Evolutionary conservation across 805 yeast genomes (phyloP), one percentile per base, ranked within the genome.

Genomic region (Saccharomycopsis fibuligera): DNA sequence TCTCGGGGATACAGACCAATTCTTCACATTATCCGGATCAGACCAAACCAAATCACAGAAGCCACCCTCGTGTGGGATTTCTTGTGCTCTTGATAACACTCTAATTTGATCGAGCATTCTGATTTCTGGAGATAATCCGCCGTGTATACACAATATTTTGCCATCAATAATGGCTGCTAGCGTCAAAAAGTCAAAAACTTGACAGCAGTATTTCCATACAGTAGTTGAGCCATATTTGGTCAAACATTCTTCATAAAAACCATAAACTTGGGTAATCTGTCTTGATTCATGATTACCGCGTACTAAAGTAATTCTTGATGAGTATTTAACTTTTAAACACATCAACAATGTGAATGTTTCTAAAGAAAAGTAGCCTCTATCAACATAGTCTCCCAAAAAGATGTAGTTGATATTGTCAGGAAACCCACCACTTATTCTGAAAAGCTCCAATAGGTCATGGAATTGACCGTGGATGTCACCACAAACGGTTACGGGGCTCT

Each of bases 391-490:
- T 35, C 99, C 99, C 58, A 91, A 67, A 58, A 91, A 91, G 41
- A 91, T 78, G 67, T 86, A 91, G 63, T 83, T 82, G 46, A 83
- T 81, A 50, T 81, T 81, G 53, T 79, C 79, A 0, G 98, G 98
- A 56, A 90, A 77, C 17, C 98, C 98, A 40, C 99, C 99, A 24
- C 89, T 78, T 10, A 90, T 83, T 57, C 95, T 73, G 66, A 93
- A 93, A 23, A 91, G 72, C 64, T 93, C 97, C 54, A 91, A 68
- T 53, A 91, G 73, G 65, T 91, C 99, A 63, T 91, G 98, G 65
- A 91, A 91, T 65, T 91, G 99, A 3, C 99, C 99, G 66, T 91
- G 99, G 59, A 91, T 93, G 67, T 91, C 99, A 62, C 95, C 97
- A 69, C 96, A 89, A 1, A 89, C 96, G 0, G 96, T 88, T 5